Evolutionary conservation across 371 early-diverging fungal species (phyloP).

Genomic region (Mucor racemosus): DNA sequence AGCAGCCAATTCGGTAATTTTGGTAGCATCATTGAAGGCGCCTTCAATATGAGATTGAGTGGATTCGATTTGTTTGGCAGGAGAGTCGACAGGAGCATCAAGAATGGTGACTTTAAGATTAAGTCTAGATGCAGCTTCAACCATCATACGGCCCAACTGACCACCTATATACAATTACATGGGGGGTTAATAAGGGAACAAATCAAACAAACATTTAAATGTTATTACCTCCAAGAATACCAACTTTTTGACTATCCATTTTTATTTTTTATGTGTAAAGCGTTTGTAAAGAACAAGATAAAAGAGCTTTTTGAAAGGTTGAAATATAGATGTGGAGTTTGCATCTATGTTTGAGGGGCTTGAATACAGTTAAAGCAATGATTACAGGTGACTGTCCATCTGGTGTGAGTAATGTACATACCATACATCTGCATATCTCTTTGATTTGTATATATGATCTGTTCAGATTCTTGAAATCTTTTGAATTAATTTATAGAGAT

Average conservation of each 20-base stretch:
- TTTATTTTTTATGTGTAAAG: slow-evolving; percentile 14
- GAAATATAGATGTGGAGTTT: slow-evolving; percentile 5
- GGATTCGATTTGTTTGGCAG: slow-evolving; percentile 87
- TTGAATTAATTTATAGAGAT: too few relatives aligned
- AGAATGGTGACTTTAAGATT: slow-evolving; percentile 84
- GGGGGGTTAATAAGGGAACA: neutral
- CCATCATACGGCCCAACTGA: slow-evolving; percentile 96
- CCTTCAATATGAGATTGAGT: slow-evolving; percentile 76
- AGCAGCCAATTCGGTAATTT: slow-evolving; percentile 76
- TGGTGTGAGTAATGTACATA: slow-evolving; percentile 5
- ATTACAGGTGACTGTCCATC: slow-evolving; percentile 9
- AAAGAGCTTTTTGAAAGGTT: neutral
- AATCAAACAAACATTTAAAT: neutral
- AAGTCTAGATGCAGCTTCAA: slow-evolving; percentile 92
- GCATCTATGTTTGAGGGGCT: slow-evolving; percentile 3
- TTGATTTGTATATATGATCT: neutral
- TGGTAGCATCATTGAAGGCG: slow-evolving; percentile 76
- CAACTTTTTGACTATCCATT: slow-evolving; percentile 67
- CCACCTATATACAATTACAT: slow-evolving; percentile 61
- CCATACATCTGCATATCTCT: neutral
- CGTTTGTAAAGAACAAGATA: neutral
- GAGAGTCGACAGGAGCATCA: slow-evolving; percentile 74
- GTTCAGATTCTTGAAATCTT: too few relatives aligned
- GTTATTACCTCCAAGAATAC: slow-evolving; percentile 67
- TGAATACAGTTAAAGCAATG: slow-evolving; percentile 1